Evolutionary conservation across 352 stramenopile species (phyloP).

Genomic region (Globisporangium paddicum): DNA sequence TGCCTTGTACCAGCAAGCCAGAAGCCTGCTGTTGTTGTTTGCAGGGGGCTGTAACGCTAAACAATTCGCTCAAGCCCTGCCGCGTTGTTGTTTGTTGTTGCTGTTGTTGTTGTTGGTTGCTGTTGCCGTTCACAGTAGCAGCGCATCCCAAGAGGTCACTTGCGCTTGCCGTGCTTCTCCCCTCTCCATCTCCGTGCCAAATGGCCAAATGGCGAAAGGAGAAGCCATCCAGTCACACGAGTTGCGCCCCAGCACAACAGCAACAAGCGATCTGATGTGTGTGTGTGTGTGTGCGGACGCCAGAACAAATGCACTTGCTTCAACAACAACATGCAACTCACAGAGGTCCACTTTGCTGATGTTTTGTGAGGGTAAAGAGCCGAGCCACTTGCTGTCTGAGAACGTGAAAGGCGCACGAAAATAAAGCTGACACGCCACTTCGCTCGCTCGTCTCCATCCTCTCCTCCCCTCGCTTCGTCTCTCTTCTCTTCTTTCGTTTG

Average conservation of each 20-base stretch:
- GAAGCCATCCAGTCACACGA: background rate
- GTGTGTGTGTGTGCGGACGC: background rate
- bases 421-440: too few species aligned
- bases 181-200: background rate
- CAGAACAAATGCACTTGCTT: background rate
- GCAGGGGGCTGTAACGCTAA: too few species aligned
- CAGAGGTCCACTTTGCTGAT: too few species aligned
- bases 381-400: too few species aligned
- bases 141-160: background rate
- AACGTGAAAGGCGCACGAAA: too few species aligned
- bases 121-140: too few species aligned
- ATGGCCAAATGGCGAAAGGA: background rate
- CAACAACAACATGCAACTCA: background rate
- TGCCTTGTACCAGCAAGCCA: background rate
- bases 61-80: too few species aligned
- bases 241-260: background rate
- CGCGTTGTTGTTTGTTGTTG: background rate
- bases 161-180: background rate
- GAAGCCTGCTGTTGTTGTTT: too few species aligned
- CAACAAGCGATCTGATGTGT: background rate
- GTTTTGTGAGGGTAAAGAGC: too few species aligned
- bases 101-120: background rate
- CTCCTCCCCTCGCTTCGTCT: too few species aligned
- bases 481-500: too few species aligned
- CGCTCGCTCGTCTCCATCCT: too few species aligned